Evolutionary conservation across 768 basidiomycete species (phyloP), one percentile per base, ranked within the genome.

Genomic region (Hygrocybe punicea): DNA sequence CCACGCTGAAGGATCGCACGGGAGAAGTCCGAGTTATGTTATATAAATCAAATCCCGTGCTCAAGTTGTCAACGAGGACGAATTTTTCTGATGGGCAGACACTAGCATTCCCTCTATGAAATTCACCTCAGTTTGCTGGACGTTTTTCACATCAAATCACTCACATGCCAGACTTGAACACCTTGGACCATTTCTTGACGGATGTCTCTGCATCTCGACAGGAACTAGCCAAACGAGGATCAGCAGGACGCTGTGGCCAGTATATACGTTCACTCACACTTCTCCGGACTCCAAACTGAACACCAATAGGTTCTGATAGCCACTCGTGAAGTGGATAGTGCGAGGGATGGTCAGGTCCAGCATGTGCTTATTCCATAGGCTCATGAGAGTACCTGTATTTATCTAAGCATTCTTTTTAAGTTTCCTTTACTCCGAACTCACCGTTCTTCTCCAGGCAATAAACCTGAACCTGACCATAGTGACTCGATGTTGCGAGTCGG

Each of bases 131-230:
- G 49, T 36, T 51, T n/a, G 29, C 3, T n/a, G 10, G 13, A 34
- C 10, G 33, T 48, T 25, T n/a, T 25, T 48, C 19, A 51, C 11
- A 51, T 36, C 19, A 19, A 14, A 5, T 21, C 29, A 51, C 51
- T 52, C 36, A 52, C 51, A 52, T 52, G 13, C n/a, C 51, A 52
- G 51, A 52, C 24, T 52, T 52, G 8, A 52, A 39, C 13, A 40
- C 17, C 36, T 52, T 39, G 51, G 24, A 14, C 21, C 34, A 14
- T 52, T 52, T 35, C 37, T n/a, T 29, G 19, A 13, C 11, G 13
- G 46, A 48, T n/a, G 17, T 51, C 29, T 51, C 24, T 21, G 34
- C 49, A 34, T 29, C 25, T 34, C 21, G 45, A 13, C 7, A 7
- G 16, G 24, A 16, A 19, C 34, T 51, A 42, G 49, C 19, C 8